A percentile compares a stretch with the other conserved stretches of the same genome.
Conservation (phyloP, 805 yeast species). For the Saccharomycopsis sp. region DNA sequence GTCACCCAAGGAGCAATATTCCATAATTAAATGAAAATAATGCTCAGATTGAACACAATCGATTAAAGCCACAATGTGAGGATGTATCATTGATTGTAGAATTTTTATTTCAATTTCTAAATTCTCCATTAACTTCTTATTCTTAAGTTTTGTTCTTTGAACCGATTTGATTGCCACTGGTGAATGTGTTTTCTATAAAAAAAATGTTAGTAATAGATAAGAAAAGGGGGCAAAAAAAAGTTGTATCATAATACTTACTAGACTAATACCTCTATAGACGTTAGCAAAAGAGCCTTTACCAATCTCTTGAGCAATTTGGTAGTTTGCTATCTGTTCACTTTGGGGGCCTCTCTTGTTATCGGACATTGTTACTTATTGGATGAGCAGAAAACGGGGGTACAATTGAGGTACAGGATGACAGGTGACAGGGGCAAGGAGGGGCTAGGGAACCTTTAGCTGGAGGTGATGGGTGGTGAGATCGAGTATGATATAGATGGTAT, state of each 20-base stretch:
- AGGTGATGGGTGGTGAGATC: too few relatives aligned
- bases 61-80: conserved; percentile 80
- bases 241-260: too few relatives aligned
- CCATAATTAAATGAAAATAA: conserved; percentile 89
- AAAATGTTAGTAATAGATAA: neutral
- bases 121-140: conserved; percentile 81
- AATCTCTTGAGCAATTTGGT: conserved; percentile 44
- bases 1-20: conserved; percentile 93
- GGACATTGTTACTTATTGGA: too few relatives aligned
- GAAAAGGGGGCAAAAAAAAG: too few relatives aligned
- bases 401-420: too few relatives aligned
- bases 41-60: conserved; percentile 72
- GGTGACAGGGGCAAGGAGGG: neutral
- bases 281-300: conserved; percentile 96
- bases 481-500: too few relatives aligned
- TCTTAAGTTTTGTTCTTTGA: conserved; percentile 66
- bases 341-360: conserved; percentile 19
- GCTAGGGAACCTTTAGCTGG: too few relatives aligned
- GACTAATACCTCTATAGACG: conserved; percentile 72
- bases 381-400: neutral
- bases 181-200: conserved; percentile 35
- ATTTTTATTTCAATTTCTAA: conserved; percentile 88
- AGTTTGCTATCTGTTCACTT: conserved; percentile 11
- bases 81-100: conserved; percentile 78
- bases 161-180: conserved; percentile 89